These are phyloP conservation scores for Fraxinus xanthoxyloides DNA, from an alignment of 305 asterid species.

Conservation along the genomic window DNA sequence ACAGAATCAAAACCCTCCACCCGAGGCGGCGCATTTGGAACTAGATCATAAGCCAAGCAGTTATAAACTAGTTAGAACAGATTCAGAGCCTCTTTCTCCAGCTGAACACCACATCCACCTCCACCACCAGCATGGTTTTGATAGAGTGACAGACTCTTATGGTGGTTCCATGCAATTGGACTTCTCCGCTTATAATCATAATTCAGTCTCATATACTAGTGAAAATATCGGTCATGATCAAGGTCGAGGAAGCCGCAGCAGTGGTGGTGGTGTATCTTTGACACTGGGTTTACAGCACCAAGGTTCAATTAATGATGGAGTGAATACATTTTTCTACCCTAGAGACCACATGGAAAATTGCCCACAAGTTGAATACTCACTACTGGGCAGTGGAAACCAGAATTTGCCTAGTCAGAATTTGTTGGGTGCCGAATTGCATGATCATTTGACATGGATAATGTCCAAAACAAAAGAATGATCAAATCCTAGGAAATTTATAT, in stretches of 20 bases:
- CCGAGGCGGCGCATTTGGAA: conserved; percentile 4
- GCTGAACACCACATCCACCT: conserved; percentile 25
- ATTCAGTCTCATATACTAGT: conserved; percentile 2
- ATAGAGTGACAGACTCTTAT: conserved; percentile 31
- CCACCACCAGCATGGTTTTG: conserved; percentile 19
- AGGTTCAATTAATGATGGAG: conserved; percentile 36
- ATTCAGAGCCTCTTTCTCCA: conserved; percentile 51
- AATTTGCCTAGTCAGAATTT: conserved; percentile 69
- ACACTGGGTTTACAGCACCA: conserved; percentile 75
- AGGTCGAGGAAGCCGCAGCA: conserved; percentile 11
- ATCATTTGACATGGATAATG: conserved; percentile 59
- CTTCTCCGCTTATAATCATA: conserved; percentile 50
- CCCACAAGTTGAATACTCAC: conserved; percentile 58
- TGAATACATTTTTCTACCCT: conserved; percentile 55
- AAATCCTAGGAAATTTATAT: background rate
- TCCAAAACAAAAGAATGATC: background rate
- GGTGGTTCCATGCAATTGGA: conserved; percentile 58
- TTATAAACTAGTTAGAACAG: conserved; percentile 31
- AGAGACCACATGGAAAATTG: conserved; percentile 66
- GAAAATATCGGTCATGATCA: background rate
- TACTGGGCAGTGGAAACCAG: conserved; percentile 72
- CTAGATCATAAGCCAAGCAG: conserved; percentile 67
- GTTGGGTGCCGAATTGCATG: conserved; percentile 93
- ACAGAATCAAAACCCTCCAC: conserved; percentile 15
- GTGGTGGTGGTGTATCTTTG: conserved; percentile 62